Evolutionary conservation across 768 basidiomycete species (phyloP), one percentile per base, ranked within the genome.

Genomic region (Mrakia blollopis): DNA sequence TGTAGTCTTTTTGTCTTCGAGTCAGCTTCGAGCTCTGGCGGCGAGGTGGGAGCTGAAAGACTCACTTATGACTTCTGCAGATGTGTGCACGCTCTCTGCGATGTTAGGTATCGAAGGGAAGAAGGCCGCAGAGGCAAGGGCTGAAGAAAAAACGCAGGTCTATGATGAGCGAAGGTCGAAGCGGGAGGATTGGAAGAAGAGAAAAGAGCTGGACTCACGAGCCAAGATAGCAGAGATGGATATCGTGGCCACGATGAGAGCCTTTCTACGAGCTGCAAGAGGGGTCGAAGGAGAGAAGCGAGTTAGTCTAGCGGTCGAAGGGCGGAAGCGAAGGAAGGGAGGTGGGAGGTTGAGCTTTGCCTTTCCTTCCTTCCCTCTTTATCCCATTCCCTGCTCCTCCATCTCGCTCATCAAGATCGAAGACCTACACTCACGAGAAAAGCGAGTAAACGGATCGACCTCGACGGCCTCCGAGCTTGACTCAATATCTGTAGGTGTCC

Each of bases 201-300:
- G 8, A 23, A 23, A 44, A 10, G 44, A 57, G 25, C 23, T 18
- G 13, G 47, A 82, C 87, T 68, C 79, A 92, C 91, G 85, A 30
- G 89, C 89, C 70, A 92, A 82, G 32, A 92, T 83, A 7, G 89
- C 91, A 61, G 87, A 87, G 78, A 86, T 86, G 8, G 90, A 88
- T 0, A 89, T 87, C 32, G 91, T 85, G 0, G 85, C 84, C 4
- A 89, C 82, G 67, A 92, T 89, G 6, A 82, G 61, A 28, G 83
- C 81, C 82, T 91, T 92, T 79, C 70, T 47, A 6, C 74, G 62
- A 41, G 70, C 72, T 72, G n/a, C n/a, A n/a, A n/a, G n/a, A 44
- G 50, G 5, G 11, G 18, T 8, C n/a, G 4, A 6, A 47, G 39
- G 25, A 57, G 2, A 72, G 50, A 28, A 14, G 21, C 1, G 32